Conservation (phyloP, 2,329 filamentous ascomycete species). For the Hortaea sp. region DNA sequence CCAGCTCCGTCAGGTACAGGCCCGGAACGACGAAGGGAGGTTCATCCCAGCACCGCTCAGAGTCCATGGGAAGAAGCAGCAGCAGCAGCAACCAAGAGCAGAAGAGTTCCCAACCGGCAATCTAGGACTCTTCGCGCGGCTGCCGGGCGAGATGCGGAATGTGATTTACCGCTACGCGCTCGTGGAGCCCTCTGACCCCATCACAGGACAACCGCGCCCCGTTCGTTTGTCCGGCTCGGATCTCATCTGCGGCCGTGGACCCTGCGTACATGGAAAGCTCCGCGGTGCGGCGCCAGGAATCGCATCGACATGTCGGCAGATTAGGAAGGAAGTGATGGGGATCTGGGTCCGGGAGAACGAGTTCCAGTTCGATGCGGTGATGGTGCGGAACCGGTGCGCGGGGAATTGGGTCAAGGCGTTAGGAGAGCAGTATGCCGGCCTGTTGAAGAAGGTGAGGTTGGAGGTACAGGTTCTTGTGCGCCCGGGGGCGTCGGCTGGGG, state of each 20-base stretch:
- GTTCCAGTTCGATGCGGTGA: constrained; percentile 14
- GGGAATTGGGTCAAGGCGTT: constrained; percentile 11
- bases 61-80: neutral
- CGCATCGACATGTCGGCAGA: constrained; percentile 15
- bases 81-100: neutral
- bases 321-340: constrained; percentile 14
- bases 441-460: constrained; percentile 9
- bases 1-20: constrained; percentile 3
- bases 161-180: constrained; percentile 16
- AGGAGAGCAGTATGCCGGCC: constrained; percentile 6
- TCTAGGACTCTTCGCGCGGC: constrained; percentile 15
- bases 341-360: constrained; percentile 16
- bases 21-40: neutral
- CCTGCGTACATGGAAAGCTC: constrained; percentile 11
- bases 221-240: constrained; percentile 8
- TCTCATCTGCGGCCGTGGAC: constrained; percentile 11
- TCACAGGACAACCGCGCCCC: neutral
- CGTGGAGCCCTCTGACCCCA: constrained; percentile 2
- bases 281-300: constrained; percentile 12
- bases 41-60: too few species aligned
- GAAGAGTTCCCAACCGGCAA: constrained; percentile 1
- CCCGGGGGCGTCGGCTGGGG: neutral
- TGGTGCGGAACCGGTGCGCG: constrained; percentile 14
- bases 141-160: constrained; percentile 19
- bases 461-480: constrained; percentile 3